These are phyloP conservation scores for Neurospora sp. DNA, from an alignment of 495 filamentous ascomycete genomes.

Conservation along the genomic window DNA sequence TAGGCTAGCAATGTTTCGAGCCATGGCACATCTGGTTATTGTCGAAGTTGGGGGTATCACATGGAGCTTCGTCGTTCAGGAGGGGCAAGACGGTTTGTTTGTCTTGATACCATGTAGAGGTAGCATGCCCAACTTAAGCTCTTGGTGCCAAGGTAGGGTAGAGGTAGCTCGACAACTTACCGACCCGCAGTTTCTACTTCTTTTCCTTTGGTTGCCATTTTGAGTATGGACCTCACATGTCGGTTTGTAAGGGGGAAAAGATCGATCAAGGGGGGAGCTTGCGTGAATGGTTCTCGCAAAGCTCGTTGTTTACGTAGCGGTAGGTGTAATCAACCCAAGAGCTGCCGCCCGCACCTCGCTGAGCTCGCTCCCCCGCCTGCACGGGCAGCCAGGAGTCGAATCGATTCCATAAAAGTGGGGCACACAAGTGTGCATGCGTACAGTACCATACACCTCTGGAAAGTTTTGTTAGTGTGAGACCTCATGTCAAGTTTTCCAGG, in stretches of 20 bases:
- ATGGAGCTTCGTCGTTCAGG: not conserved
- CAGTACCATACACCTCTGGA: not conserved
- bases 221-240: not conserved
- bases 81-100: not conserved
- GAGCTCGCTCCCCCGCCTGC: not conserved
- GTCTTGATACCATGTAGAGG: not conserved
- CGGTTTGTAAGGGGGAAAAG: not conserved
- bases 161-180: not conserved
- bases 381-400: not conserved
- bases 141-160: not conserved
- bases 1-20: not conserved
- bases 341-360: not conserved
- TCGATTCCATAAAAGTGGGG: not conserved
- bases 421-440: not conserved
- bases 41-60: not conserved
- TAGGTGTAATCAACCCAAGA: not conserved
- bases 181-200: constrained; percentile 10
- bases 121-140: constrained; percentile 7
- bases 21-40: not conserved
- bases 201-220: constrained; percentile 28
- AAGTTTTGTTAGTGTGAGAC: not conserved
- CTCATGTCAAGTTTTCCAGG: not conserved
- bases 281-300: not conserved
- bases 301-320: not conserved
- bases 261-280: not conserved